These are phyloP conservation scores for Pachyrhizus erosus DNA, from an alignment of 306 rosid genomes.

Conservation along the genomic window DNA sequence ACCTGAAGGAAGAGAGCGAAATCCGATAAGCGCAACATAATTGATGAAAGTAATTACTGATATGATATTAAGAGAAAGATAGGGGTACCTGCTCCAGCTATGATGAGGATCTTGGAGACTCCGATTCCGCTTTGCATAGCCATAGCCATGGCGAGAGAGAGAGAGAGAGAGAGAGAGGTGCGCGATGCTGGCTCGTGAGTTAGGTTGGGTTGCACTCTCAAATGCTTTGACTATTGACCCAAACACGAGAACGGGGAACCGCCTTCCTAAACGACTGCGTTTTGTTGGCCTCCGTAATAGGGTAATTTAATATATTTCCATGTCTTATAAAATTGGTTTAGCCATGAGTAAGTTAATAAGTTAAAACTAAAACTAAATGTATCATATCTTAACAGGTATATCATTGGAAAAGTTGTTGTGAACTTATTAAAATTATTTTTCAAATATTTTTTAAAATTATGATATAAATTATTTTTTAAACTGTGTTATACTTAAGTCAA, in stretches of 20 bases:
- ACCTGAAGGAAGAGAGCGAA: slow-evolving; percentile 53
- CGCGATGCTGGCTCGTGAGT: neutral
- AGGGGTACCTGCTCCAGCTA: slow-evolving; percentile 73
- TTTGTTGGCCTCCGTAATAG: neutral
- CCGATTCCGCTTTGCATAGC: slow-evolving; percentile 79
- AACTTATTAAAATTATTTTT: no score
- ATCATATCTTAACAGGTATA: no score
- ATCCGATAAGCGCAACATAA: no score
- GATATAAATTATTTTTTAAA: no score
- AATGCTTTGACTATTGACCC: slow-evolving; percentile 7
- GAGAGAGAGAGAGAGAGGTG: neutral
- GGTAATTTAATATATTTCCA: no score
- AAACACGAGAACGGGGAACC: neutral
- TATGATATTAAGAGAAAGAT: neutral
- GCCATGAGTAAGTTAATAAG: no score
- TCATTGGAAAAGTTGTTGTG: no score
- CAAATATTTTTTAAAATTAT: no score
- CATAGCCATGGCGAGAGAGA: slow-evolving; percentile 58
- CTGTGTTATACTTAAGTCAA: no score
- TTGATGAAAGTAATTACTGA: neutral
- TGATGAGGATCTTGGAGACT: slow-evolving; percentile 62
- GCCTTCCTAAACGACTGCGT: neutral
- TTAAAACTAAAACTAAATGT: no score
- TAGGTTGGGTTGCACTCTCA: neutral
- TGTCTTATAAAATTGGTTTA: no score